Base-by-base conservation (phyloP, 2,329 filamentous ascomycete species). In the Setomelanomma holmii region DNA sequence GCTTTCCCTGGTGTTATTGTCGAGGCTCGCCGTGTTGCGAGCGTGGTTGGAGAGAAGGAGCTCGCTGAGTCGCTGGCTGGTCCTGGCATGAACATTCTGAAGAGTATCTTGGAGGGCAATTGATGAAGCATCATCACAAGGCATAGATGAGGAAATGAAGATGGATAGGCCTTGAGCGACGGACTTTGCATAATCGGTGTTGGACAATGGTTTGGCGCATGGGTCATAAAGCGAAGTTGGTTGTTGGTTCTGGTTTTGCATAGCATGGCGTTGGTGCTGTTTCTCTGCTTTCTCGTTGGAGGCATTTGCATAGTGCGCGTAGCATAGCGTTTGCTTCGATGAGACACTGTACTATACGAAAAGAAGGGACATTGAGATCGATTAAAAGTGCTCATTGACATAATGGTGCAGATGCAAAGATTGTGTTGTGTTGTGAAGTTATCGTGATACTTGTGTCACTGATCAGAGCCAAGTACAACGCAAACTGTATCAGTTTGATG, bases 11-110 rank as follows among this genome's bases (percentile, higher is more conserved):
- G 80, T 75, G 56, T 67, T n/a, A 65, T 71, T 17, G 78, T 80
- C 1, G 91, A 96, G 61, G 92, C 96, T 73, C 89, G 87, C 73
- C 84, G 87, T 48, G 83, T 96, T 41, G 88, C 89, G 2, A 92
- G 90, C 75, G 90, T 86, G 68, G 88, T 93, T 17, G 86, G 87
- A n/a, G 87, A 91, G 68, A 88, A 85, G 67, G 92, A 96, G 76
- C 82, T 96, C 59, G 84, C 88, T 61, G 82, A 83, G 49, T 87
- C 89, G 47, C 84, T 91, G 35, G 84, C 74, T 39, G 81, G 83
- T 20, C 76, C 80, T n/a, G 81, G 82, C 11, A 69, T 67, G 39
- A 56, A 58, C 34, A 73, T 75, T 36, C 56, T 77, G 20, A 74
- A 59, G 54, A 67, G 61, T 0, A 73, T 75, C 40, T 27, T 76